Evolutionary conservation across 345 rosid species (phyloP).

Genomic region (Cardamine occulta): DNA sequence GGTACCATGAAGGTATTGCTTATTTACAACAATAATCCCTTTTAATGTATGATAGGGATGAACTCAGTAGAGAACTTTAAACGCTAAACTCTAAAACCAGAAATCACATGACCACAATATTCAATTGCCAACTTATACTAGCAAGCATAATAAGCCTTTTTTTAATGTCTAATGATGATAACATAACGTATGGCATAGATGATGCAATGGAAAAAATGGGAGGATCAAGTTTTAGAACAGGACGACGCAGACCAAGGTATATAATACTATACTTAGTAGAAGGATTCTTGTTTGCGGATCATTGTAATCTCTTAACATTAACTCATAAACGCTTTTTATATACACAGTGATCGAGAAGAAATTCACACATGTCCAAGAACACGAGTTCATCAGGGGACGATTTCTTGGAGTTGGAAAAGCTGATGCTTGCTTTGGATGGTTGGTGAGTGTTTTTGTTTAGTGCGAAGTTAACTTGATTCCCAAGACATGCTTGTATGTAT

Average conservation of each 20-base stretch:
- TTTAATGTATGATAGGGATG: background rate
- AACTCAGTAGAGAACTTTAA: background rate
- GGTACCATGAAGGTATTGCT: constrained; percentile 70
- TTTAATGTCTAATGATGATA: background rate
- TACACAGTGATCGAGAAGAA: constrained; percentile 49
- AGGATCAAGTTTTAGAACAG: constrained; percentile 46
- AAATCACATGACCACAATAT: background rate
- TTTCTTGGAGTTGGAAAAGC: constrained; percentile 74
- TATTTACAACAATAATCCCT: background rate
- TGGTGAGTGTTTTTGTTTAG: constrained; percentile 52
- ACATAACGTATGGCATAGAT: constrained; percentile 44
- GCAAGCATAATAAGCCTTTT: background rate
- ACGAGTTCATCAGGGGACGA: constrained; percentile 69
- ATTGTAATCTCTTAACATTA: background rate
- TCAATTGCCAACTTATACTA: background rate
- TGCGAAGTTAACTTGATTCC: background rate
- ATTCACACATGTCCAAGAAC: constrained; percentile 63
- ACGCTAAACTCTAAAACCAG: background rate
- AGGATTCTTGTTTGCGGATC: background rate
- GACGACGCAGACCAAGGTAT: constrained; percentile 48
- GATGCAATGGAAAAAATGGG: constrained; percentile 71
- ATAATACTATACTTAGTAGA: background rate
- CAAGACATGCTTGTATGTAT: constrained; percentile 1
- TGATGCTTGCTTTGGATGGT: constrained; percentile 59
- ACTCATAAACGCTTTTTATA: background rate